Base-by-base conservation (phyloP, 306 rosid species). In the Urtica urens region DNA sequence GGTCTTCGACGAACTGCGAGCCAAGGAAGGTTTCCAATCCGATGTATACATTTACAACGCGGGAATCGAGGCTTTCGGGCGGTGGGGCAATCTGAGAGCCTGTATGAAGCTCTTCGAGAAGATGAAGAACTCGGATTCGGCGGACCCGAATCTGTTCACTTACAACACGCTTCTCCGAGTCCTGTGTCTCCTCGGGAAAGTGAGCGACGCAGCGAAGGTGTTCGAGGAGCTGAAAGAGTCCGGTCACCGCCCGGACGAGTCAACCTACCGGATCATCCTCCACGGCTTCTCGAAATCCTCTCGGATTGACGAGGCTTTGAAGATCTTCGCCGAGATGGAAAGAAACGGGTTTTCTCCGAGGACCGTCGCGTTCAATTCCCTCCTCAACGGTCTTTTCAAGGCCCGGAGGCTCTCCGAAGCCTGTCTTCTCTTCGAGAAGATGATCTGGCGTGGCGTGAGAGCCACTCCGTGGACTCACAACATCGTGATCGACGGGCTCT, bases 361-460 rank as follows among this genome's bases (percentile, higher is more conserved):
- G 49, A 75, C 76, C 0, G 26, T 81, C 57, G 93, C 81, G 35
- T 88, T 76, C 69, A 88, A 79, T 69, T 76, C 80, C 37, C 64
- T 84, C 13, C 64, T 88, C 5, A 70, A 78, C 72, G 97, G 86
- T 16, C 58, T 81, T 25, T 74, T 88, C 26, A 88, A 88, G 73
- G 93, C 77, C 2, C 66, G 73, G 10, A 88, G 79, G 65, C 62
- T 88, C 22, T 44, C 30, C 0, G 84, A 84, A 38, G 90, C 80
- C 15, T 84, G 90, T 52, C 84, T 81, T 53, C 51, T 84, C 41
- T 84, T 81, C 68, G 97, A 88, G 75, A 79, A 73, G 71, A 88
- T 88, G 97, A 63, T 76, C 53, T 80, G 72, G 44, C 72, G 77
- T 40, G 97, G 93, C 15, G 79, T 79, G 35, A 79, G 75, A 47